Conservation (phyloP, 2,329 filamentous ascomycete genomes). For the Arthrobotrys pseudoclavata region DNA sequence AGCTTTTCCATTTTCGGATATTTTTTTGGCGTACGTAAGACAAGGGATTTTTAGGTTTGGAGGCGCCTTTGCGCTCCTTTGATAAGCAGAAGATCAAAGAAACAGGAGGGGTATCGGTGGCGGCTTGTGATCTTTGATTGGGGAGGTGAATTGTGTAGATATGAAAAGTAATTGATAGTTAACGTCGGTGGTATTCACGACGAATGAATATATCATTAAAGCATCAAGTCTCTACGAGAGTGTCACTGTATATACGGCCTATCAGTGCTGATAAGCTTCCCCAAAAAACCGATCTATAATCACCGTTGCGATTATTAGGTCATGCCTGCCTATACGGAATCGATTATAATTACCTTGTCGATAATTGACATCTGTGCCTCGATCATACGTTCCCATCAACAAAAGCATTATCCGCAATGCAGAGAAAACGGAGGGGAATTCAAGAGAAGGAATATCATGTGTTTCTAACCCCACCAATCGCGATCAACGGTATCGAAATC, state of each 20-base stretch:
- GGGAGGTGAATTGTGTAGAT: too few relatives aligned
- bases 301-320: background rate
- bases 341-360: background rate
- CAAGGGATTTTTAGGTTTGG: background rate
- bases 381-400: background rate
- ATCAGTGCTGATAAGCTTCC: background rate
- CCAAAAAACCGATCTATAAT: too few relatives aligned
- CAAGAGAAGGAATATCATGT: background rate
- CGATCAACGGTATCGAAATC: background rate
- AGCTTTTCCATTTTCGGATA: background rate
- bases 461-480: background rate
- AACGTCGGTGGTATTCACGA: too few relatives aligned
- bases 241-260: background rate
- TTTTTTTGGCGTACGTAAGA: conserved; percentile 1
- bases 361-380: background rate
- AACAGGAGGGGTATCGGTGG: too few relatives aligned
- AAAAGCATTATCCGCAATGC: background rate
- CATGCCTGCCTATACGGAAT: background rate
- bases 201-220: too few relatives aligned
- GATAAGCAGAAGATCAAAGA: too few relatives aligned
- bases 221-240: background rate
- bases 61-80: background rate
- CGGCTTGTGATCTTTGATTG: too few relatives aligned
- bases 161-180: too few relatives aligned
- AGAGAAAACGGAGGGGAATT: background rate